phyloP scores from a whole-genome alignment of 1,139 yeast species.

The Candida mesenterica region DNA sequence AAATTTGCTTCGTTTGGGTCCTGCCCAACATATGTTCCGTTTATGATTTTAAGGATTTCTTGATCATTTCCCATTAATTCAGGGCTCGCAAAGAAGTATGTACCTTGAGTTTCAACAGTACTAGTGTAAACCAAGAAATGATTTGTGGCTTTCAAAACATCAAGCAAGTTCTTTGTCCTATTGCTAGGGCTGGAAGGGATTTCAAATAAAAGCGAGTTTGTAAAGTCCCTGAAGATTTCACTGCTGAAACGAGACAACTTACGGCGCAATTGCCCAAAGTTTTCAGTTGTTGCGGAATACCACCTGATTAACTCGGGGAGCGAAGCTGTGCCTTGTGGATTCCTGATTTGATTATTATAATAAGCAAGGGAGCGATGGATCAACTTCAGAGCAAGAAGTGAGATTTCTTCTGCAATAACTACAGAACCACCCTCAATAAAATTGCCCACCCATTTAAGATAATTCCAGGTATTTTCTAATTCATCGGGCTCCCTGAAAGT shows the following conservation, averaged over 20 bases:
- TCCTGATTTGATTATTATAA: conserved; percentile 66
- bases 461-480: conserved; percentile 73
- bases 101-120: conserved; percentile 70
- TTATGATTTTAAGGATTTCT: conserved; percentile 43
- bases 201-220: conserved; percentile 71
- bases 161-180: conserved; percentile 54
- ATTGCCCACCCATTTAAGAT: conserved; percentile 68
- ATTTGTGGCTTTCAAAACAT: conserved; percentile 56
- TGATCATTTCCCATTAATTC: conserved; percentile 47
- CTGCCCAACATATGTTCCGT: conserved; percentile 43
- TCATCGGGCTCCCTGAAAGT: conserved; percentile 93
- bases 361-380: conserved; percentile 69
- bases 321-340: conserved; percentile 51
- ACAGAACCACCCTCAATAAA: conserved; percentile 80
- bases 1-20: conserved; percentile 29
- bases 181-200: conserved; percentile 49
- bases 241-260: conserved; percentile 77
- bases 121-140: conserved; percentile 82
- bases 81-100: conserved; percentile 68
- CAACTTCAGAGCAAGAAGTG: conserved; percentile 63
- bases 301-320: conserved; percentile 66
- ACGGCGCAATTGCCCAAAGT: conserved; percentile 81
- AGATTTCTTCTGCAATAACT: conserved; percentile 75
- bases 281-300: conserved; percentile 81
- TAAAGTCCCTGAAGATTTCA: conserved; percentile 67